Evolutionary conservation across 352 stramenopile species (phyloP).

Genomic region (Phytopythium chamaehyphon): DNA sequence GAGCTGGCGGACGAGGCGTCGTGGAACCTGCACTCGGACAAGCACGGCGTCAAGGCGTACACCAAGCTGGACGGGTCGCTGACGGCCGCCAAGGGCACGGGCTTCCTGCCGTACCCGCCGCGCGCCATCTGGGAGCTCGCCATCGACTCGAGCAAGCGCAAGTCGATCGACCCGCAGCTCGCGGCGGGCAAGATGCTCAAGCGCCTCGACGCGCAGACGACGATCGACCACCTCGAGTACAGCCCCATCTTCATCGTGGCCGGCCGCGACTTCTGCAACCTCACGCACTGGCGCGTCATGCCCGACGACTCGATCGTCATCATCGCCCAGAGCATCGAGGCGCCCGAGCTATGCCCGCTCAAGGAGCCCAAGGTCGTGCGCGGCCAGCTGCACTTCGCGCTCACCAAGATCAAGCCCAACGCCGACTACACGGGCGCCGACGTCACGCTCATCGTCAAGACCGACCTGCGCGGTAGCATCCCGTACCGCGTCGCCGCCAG

Average conservation of each 20-base stretch:
- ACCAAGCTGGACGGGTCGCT: slow-evolving; percentile 66
- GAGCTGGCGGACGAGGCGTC: slow-evolving; percentile 50
- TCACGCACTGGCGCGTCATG: slow-evolving; percentile 67
- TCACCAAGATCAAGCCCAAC: slow-evolving; percentile 64
- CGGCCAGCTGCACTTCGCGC: slow-evolving; percentile 55
- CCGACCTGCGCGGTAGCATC: slow-evolving; percentile 68
- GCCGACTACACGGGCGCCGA: slow-evolving; percentile 46
- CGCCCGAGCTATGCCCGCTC: slow-evolving; percentile 39
- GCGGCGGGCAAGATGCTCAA: slow-evolving; percentile 34
- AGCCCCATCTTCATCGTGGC: slow-evolving; percentile 76
- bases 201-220: slow-evolving; percentile 51
- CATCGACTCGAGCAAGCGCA: slow-evolving; percentile 38
- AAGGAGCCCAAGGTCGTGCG: slow-evolving; percentile 72
- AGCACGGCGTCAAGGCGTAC: slow-evolving; percentile 63
- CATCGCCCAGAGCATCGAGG: slow-evolving; percentile 63
- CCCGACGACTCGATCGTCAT: slow-evolving; percentile 57
- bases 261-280: slow-evolving; percentile 67
- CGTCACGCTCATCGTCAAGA: slow-evolving; percentile 69
- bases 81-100: slow-evolving; percentile 50
- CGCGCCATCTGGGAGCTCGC: slow-evolving; percentile 46
- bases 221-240: slow-evolving; percentile 69
- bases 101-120: slow-evolving; percentile 47
- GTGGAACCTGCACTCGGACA: slow-evolving; percentile 70
- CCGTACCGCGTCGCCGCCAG: slow-evolving; percentile 57
- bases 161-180: slow-evolving; percentile 53